These are phyloP conservation scores for Dunaliella primolecta DNA, from an alignment of 139 green algal genomes.

Conservation along the genomic window DNA sequence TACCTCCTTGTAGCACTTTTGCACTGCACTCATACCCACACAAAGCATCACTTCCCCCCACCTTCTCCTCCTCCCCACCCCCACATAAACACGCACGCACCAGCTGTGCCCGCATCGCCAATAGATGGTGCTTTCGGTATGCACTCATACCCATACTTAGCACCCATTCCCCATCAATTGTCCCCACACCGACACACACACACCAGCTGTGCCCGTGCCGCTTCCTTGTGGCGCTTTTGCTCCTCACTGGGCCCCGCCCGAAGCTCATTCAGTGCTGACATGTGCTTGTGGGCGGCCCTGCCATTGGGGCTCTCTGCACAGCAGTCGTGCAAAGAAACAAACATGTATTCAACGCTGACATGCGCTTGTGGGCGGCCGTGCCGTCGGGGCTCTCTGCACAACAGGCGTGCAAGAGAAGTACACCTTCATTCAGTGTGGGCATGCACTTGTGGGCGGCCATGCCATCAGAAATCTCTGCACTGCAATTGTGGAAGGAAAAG, in stretches of 20 bases:
- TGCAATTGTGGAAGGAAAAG: too few species aligned
- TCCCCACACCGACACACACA: neutral
- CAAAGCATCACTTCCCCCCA: too few species aligned
- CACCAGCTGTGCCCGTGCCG: slow-evolving; percentile 23
- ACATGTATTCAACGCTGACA: slow-evolving; percentile 28
- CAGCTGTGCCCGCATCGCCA: slow-evolving; percentile 22
- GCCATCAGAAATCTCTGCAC: slow-evolving; percentile 3
- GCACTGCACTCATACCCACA: too few species aligned
- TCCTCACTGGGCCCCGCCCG: slow-evolving; percentile 36
- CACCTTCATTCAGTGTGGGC: slow-evolving; percentile 19
- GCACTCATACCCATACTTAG: slow-evolving; percentile 6
- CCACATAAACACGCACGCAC: neutral
- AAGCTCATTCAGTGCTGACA: slow-evolving; percentile 37
- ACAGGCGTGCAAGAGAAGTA: neutral
- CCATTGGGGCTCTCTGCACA: slow-evolving; percentile 4
- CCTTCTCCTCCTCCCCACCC: too few species aligned
- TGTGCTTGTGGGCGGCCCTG: slow-evolving; percentile 21
- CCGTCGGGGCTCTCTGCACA: neutral
- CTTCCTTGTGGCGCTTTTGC: slow-evolving; percentile 25
- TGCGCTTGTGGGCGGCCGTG: slow-evolving; percentile 20
- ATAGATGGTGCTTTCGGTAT: slow-evolving; percentile 25
- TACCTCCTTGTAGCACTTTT: too few species aligned
- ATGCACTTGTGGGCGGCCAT: slow-evolving; percentile 27
- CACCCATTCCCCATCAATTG: too few species aligned
- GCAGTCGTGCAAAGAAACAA: neutral